Percentiles rank a stretch among this genome's conserved stretches.
Evolutionary conservation across 495 filamentous ascomycete species (phyloP).

Genomic region (Penicillium roqueforti): DNA sequence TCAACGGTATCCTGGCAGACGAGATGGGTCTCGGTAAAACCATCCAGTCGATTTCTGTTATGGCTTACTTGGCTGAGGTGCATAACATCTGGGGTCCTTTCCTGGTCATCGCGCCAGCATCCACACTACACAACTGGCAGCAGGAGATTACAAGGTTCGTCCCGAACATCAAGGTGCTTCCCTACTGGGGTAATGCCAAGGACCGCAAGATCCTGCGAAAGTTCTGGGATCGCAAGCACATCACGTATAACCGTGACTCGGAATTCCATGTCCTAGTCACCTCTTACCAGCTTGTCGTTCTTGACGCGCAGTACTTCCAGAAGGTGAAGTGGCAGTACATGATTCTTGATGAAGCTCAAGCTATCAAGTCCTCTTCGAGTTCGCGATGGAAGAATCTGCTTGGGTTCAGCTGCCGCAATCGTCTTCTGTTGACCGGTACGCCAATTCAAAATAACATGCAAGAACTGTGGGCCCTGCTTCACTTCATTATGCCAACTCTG

Average conservation of each 20-base stretch:
- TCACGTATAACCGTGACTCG: slow-evolving; percentile 88
- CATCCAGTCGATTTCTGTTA: slow-evolving; percentile 97
- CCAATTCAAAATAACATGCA: slow-evolving; percentile 99
- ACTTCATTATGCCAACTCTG: slow-evolving; percentile 98
- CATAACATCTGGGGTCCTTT: slow-evolving; percentile 99
- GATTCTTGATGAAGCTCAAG: slow-evolving; percentile 97
- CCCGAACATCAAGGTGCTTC: slow-evolving; percentile 86
- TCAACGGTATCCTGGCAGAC: slow-evolving; percentile 98
- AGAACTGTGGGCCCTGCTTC: slow-evolving; percentile 93
- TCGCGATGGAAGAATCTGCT: slow-evolving; percentile 95
- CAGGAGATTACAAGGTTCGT: slow-evolving; percentile 96
- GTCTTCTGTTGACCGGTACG: slow-evolving; percentile 89
- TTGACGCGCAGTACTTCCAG: slow-evolving; percentile 94
- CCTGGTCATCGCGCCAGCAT: slow-evolving; percentile 92
- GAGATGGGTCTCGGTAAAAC: slow-evolving; percentile 99
- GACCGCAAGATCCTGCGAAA: slow-evolving; percentile 95
- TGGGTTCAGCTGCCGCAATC: slow-evolving; percentile 93
- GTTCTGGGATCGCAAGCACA: slow-evolving; percentile 98
- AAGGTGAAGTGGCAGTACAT: slow-evolving; percentile 99
- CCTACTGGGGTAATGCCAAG: slow-evolving; percentile 93
- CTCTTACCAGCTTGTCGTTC: slow-evolving; percentile 94
- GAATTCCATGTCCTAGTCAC: slow-evolving; percentile 95
- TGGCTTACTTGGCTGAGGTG: slow-evolving; percentile 95
- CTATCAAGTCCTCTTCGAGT: slow-evolving; percentile 96
- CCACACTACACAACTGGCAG: slow-evolving; percentile 98